Percentiles rank a stretch among this genome's conserved stretches.
phyloP scores from a whole-genome alignment of 1,139 yeast species.

The Sugiyamaella paludigena region DNA sequence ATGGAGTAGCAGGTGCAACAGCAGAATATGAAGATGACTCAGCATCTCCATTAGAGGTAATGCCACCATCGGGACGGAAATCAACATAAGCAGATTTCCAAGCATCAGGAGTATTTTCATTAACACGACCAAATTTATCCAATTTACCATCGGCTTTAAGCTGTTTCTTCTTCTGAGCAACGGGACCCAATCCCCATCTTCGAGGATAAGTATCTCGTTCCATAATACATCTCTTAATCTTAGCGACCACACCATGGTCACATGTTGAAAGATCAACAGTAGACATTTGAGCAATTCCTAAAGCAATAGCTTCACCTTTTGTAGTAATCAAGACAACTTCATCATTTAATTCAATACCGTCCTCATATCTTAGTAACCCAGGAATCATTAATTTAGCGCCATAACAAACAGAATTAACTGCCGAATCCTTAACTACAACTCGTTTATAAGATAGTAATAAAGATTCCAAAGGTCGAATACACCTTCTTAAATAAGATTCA shows the following conservation, averaged over 20 bases:
- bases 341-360: constrained; percentile 94
- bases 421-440: constrained; percentile 95
- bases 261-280: constrained; percentile 94
- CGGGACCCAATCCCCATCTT: constrained; percentile 99
- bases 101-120: constrained; percentile 87
- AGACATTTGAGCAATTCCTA: constrained; percentile 98
- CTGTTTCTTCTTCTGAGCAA: constrained; percentile 98
- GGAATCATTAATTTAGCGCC: constrained; percentile 99
- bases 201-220: constrained; percentile 99
- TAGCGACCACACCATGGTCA: constrained; percentile 98
- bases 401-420: constrained; percentile 97
- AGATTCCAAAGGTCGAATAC: constrained; percentile 93
- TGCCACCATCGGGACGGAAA: constrained; percentile 42
- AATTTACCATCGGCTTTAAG: constrained; percentile 96
- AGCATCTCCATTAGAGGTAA: constrained; percentile 28
- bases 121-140: constrained; percentile 90
- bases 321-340: constrained; percentile 98
- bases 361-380: constrained; percentile 95
- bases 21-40: constrained; percentile 36
- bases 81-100: constrained; percentile 91
- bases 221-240: constrained; percentile 98
- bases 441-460: constrained; percentile 92
- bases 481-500: constrained; percentile 89
- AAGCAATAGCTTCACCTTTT: constrained; percentile 99
- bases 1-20: constrained; percentile 45